Evolutionary conservation across 352 stramenopile species (phyloP), one percentile per base, ranked within the genome.

Genomic region (Pythium apleroticum): DNA sequence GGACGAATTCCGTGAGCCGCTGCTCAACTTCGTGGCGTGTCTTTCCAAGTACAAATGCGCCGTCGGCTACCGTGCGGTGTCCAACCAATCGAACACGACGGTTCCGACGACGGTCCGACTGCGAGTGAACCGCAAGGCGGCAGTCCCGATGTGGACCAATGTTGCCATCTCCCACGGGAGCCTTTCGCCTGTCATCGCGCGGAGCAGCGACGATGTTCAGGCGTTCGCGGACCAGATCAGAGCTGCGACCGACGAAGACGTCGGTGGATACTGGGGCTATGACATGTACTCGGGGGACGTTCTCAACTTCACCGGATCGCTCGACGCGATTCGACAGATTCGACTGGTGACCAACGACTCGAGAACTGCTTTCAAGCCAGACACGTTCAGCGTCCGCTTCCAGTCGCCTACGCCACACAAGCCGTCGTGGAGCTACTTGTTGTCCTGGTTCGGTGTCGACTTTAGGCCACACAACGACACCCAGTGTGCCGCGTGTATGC

Each of bases 391-490:
- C 12, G 46, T 33, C 17, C 46, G 25, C 10, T 53, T 53, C 46
- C 46, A 53, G 25, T 33, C 46, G 22, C 46, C 46, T 1, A 12
- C 22, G 11, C 8, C 8, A 20, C 1, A 9, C 1, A 33, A 31
- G 22, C 46, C 46, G 10, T 35, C 46, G 46, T 53, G 46, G 46
- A 33, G 15, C 22, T 35, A 53, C 46, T 53, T 53, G 46, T 10
- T 33, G 10, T 27, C 22, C 2, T 53, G 46, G 46, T 53, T 53
- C 27, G 22, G 46, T 4, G 24, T 53, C 7, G 22, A 53, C 5
- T 14, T 14, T 11, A 33, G n/a, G 27, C 46, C n/a, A 20, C 10
- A 3, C n/a, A 53, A 33, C 10, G 25, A 30, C 46, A 33, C 46
- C 3, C 8, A 31, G 10, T 53, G 46, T n/a, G 9, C 46, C 2